These are phyloP conservation scores for Lobosporangium transversale DNA, from an alignment of 192 early-diverging fungal species.

Conservation along the genomic window DNA sequence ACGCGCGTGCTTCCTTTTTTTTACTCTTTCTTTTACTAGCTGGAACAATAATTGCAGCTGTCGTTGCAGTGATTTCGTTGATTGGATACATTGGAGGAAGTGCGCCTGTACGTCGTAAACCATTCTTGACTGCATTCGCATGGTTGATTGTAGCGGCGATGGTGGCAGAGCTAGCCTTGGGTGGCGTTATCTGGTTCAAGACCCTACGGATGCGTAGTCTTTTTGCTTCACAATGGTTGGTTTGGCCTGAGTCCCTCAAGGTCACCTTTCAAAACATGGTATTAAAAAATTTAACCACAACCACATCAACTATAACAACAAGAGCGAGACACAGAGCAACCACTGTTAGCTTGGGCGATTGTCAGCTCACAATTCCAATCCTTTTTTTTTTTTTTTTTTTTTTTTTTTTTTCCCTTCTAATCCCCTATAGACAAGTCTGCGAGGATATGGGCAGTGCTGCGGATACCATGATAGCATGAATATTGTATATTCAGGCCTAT, in stretches of 20 bases:
- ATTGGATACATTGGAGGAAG: conserved; percentile 33
- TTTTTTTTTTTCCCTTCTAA: background rate
- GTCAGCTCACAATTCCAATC: too few relatives aligned
- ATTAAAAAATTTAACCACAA: conserved; percentile 12
- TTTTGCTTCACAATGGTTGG: conserved; percentile 33
- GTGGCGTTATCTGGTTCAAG: conserved; percentile 55
- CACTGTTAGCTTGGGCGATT: too few relatives aligned
- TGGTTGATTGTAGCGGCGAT: conserved; percentile 38
- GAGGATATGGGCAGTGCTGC: conserved; percentile 50
- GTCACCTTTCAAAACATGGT: conserved; percentile 54
- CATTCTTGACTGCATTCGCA: conserved; percentile 23
- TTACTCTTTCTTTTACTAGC: conserved; percentile 5
- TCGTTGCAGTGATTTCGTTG: conserved; percentile 19
- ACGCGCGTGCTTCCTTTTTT: too few relatives aligned
- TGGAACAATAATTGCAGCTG: conserved; percentile 37
- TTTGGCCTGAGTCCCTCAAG: conserved; percentile 25
- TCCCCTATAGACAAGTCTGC: conserved; percentile 21
- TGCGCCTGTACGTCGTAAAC: conserved; percentile 35
- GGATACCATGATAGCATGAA: conserved; percentile 19
- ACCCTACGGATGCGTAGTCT: conserved; percentile 48
- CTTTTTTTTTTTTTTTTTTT: conserved; percentile 7
- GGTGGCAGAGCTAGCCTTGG: conserved; percentile 38
- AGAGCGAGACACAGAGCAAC: too few relatives aligned
- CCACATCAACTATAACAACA: too few relatives aligned
- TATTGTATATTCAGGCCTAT: conserved; percentile 16